phyloP scores from a whole-genome alignment of 2,329 filamentous ascomycete species.

The Fusarium sp. region DNA sequence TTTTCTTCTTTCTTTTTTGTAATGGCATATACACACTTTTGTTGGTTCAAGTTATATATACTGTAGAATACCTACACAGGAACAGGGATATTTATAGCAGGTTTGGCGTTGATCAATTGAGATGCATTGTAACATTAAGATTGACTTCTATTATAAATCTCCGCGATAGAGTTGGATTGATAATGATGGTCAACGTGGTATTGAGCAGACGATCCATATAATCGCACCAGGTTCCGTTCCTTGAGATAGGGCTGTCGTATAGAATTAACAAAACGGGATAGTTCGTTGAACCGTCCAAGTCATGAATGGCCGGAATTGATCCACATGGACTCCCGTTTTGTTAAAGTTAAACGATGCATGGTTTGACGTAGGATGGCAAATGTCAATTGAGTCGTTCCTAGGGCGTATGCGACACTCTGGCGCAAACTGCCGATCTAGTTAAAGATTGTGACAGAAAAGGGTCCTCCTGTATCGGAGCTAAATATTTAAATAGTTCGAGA shows the following conservation, averaged over 20 bases:
- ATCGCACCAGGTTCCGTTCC: too few relatives aligned
- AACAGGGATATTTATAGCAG: conserved; percentile 26
- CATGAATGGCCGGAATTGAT: neutral
- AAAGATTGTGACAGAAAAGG: neutral
- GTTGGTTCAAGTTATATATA: conserved; percentile 13
- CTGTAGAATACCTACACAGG: conserved; percentile 22
- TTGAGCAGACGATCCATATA: neutral
- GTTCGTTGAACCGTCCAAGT: neutral
- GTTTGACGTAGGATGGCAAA: neutral
- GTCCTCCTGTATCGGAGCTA: conserved; percentile 26
- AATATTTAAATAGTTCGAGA: neutral
- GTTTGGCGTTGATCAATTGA: conserved; percentile 36
- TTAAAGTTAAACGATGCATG: neutral
- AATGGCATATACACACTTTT: conserved; percentile 24
- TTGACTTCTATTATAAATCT: neutral
- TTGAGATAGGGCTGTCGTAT: conserved; percentile 5
- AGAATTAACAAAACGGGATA: conserved; percentile 15
- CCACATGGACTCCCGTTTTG: conserved; percentile 2
- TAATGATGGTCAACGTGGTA: neutral
- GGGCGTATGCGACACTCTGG: conserved; percentile 8
- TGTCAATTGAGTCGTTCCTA: conserved; percentile 12
- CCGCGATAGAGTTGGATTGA: neutral
- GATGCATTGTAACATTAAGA: conserved; percentile 3
- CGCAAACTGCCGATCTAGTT: neutral
- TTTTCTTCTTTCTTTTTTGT: conserved; percentile 23